Percentiles rank a stretch among this genome's conserved stretches.
Evolutionary conservation across 164 flowering plant genomes (phyloP).

Genomic region (Stephania japonica): DNA sequence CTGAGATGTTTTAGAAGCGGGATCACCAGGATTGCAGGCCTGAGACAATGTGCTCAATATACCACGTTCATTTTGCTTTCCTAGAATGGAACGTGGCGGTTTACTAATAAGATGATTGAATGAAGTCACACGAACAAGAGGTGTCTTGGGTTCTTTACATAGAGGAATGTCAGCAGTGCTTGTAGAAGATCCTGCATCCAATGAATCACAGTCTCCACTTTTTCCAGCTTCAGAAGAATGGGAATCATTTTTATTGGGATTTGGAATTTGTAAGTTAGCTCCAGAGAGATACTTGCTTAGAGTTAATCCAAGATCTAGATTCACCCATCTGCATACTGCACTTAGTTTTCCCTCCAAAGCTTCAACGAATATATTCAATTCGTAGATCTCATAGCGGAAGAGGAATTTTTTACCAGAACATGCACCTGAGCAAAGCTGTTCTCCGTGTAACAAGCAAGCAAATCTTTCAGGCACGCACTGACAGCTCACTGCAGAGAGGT

Average conservation of each 20-base stretch:
- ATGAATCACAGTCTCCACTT: conserved; percentile 9
- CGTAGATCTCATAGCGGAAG: conserved; percentile 52
- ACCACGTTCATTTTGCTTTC: conserved; percentile 12
- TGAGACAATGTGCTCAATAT: conserved; percentile 5
- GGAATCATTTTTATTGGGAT: conserved; percentile 6
- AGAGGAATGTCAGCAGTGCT: conserved; percentile 7
- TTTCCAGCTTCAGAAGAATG: conserved; percentile 8
- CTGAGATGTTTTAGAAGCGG: neutral
- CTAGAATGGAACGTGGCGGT: conserved; percentile 4
- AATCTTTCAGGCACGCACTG: conserved; percentile 55
- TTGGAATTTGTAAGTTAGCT: conserved; percentile 21
- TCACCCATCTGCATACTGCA: conserved; percentile 75
- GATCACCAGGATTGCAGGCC: neutral
- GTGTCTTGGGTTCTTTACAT: conserved; percentile 22
- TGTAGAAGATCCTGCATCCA: conserved; percentile 4
- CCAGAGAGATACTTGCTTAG: conserved; percentile 38
- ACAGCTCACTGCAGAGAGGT: conserved; percentile 67
- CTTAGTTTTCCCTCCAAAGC: conserved; percentile 74
- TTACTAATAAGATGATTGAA: conserved; percentile 1
- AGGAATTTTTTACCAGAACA: conserved; percentile 47
- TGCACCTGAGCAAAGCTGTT: conserved; percentile 61
- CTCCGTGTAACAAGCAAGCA: conserved; percentile 63
- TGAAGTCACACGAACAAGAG: conserved; percentile 3
- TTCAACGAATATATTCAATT: conserved; percentile 51
- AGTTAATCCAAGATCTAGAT: conserved; percentile 48